Evolutionary conservation across 176 grass and related monocot species (phyloP), one percentile per base, ranked within the genome.

Genomic region (Raddia distichophylla): DNA sequence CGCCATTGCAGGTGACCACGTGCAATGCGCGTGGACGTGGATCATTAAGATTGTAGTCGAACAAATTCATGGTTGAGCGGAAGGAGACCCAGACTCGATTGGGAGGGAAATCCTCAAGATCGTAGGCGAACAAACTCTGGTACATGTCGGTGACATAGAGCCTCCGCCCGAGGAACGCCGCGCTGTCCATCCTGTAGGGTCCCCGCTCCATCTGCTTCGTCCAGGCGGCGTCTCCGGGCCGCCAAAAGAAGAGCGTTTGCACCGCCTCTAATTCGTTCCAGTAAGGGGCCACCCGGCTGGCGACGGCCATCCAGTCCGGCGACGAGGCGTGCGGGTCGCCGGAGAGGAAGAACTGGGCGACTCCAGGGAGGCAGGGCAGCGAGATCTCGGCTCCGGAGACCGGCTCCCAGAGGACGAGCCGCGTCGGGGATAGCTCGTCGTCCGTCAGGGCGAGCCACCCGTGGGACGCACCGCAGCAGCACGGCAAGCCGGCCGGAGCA

Each of bases 371-470:
- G 48, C 10, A 13, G 17, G 44, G 44, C 5, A 69, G n/a, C n/a
- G 6, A 22, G 19, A 76, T 48, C 12, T 76, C 7, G 0, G 57
- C 42, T 10, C 48, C 27, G 74, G 74, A 76, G 40, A 61, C 56
- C 40, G 42, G 74, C 12, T 76, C 74, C 74, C 42, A 47, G 56
- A 76, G 42, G 56, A 76, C 6, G 19, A 76, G 12, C 5, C 74
- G 43, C 3, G 74, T 61, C 18, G 56, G 74, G 40, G 19, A 17
- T 22, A 7, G 19, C 56, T 46, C 18, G n/a, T 22, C 0, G 19
- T 76, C 74, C 6, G 56, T 16, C 37, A 76, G 74, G 10, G 42
- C 56, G n/a, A 76, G 56, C 74, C 74, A 76, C n/a, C 74, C 74
- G 0, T 12, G 13, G 56, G 56, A n/a, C n/a, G 12, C 46, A 3